Conservation (phyloP, 805 yeast species). For the Metschnikowia peoriensis region DNA sequence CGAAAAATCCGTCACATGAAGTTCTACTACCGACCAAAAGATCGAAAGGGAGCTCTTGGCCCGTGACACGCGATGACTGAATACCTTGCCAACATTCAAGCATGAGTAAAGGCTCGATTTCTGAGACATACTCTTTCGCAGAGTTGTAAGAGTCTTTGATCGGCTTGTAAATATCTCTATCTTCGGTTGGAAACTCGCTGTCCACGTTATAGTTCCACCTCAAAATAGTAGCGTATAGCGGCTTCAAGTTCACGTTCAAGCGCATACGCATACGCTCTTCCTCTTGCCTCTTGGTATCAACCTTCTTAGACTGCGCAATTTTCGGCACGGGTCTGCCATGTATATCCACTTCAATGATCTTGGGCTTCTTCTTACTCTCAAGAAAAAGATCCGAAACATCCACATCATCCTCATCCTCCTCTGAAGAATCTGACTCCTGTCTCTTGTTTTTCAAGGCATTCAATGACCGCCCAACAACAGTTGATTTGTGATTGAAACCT, state of each 20-base stretch:
- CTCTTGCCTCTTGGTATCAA: constrained; percentile 45
- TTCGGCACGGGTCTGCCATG: constrained; percentile 39
- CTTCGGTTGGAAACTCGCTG: constrained; percentile 59
- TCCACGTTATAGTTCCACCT: constrained; percentile 70
- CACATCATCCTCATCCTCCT: constrained; percentile 32
- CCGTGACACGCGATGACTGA: constrained; percentile 65
- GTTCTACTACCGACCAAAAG: constrained; percentile 75
- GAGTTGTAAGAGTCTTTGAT: constrained; percentile 57
- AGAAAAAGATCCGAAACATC: constrained; percentile 43
- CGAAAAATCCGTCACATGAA: constrained; percentile 82
- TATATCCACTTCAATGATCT: constrained; percentile 43
- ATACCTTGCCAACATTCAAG: constrained; percentile 94
- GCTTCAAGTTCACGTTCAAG: constrained; percentile 72
- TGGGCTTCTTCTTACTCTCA: constrained; percentile 34
- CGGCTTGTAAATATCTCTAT: constrained; percentile 35
- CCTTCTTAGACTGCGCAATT: constrained; percentile 25
- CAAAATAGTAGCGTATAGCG: constrained; percentile 66
- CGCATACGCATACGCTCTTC: constrained; percentile 79
- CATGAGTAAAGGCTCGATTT: constrained; percentile 76
- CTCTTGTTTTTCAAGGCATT: constrained; percentile 32
- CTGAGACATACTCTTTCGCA: constrained; percentile 62
- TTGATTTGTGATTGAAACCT: constrained; percentile 45
- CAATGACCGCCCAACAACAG: constrained; percentile 37
- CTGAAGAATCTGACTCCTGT: constrained; percentile 34
- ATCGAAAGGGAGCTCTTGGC: constrained; percentile 59